Conservation (phyloP, 805 yeast genomes). For the Metschnikowia aberdeeniae region DNA sequence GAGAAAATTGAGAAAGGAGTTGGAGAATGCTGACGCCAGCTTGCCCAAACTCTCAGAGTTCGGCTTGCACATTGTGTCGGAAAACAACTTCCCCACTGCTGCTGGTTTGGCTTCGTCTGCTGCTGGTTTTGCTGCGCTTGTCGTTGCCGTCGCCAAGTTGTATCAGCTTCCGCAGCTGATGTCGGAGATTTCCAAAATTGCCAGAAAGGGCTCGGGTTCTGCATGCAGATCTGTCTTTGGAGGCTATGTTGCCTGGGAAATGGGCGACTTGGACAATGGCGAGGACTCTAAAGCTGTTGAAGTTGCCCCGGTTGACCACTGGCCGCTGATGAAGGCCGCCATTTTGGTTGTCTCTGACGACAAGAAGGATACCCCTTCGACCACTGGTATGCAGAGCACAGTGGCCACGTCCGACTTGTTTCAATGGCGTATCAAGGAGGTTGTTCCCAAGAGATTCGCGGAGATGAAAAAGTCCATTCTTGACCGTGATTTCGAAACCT, state of each 20-base stretch:
- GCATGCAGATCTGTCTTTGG: slow-evolving; percentile 97
- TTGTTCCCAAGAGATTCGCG: slow-evolving; percentile 82
- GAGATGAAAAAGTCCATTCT: slow-evolving; percentile 77
- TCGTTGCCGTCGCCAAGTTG: slow-evolving; percentile 79
- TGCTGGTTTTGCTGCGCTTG: slow-evolving; percentile 97
- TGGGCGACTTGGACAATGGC: slow-evolving; percentile 79
- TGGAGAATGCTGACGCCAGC: slow-evolving; percentile 52
- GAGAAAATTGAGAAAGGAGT: slow-evolving; percentile 56
- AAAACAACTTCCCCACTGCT: slow-evolving; percentile 98
- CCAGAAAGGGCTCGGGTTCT: slow-evolving; percentile 97
- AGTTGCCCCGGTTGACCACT: slow-evolving; percentile 76
- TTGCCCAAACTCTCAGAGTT: slow-evolving; percentile 61
- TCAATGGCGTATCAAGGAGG: slow-evolving; percentile 67
- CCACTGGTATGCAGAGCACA: slow-evolving; percentile 95
- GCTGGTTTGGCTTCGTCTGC: slow-evolving; percentile 98
- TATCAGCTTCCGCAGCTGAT: slow-evolving; percentile 80
- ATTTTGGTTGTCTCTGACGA: slow-evolving; percentile 89
- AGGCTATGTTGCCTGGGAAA: slow-evolving; percentile 99
- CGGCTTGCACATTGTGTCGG: slow-evolving; percentile 78
- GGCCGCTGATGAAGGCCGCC: slow-evolving; percentile 91
- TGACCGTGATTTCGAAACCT: slow-evolving; percentile 68
- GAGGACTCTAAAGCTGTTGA: slow-evolving; percentile 91
- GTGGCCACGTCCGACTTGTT: slow-evolving; percentile 87
- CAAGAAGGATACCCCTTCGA: slow-evolving; percentile 92
- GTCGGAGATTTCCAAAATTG: slow-evolving; percentile 86